Evolutionary conservation across 106 monocot species (phyloP).

Genomic region (Platanthera guangdongensis): DNA sequence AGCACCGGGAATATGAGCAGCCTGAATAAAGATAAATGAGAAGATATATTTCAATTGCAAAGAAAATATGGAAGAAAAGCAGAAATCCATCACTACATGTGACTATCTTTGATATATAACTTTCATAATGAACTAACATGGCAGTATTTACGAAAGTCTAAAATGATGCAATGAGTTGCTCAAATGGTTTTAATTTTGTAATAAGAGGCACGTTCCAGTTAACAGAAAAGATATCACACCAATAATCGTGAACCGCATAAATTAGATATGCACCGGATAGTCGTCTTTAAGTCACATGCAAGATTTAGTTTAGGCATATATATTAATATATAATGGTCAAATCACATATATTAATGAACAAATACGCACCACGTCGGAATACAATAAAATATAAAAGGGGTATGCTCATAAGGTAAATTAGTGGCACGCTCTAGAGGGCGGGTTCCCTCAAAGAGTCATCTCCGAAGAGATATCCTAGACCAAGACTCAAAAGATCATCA

Average conservation of each 20-base stretch:
- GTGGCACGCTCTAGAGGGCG: no score
- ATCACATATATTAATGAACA: not conserved
- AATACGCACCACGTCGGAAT: not conserved
- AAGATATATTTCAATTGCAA: not conserved
- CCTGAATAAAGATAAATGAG: constrained; percentile 26
- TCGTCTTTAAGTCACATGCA: not conserved
- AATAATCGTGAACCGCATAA: not conserved
- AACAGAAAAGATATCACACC: not conserved
- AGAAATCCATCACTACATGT: not conserved
- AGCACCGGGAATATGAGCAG: constrained; percentile 94
- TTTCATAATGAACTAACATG: not conserved
- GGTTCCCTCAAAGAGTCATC: no score
- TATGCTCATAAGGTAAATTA: no score
- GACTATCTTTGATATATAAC: not conserved
- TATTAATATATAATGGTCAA: not conserved
- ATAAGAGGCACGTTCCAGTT: not conserved
- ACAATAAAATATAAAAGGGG: no score
- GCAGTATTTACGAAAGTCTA: not conserved
- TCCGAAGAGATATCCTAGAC: no score
- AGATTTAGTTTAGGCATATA: not conserved
- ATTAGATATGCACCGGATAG: not conserved
- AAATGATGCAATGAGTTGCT: not conserved
- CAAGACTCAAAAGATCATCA: no score
- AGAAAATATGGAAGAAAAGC: not conserved
- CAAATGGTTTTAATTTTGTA: not conserved